Percentiles rank a stretch among this genome's conserved stretches.
Evolutionary conservation across 129 eudicot species (phyloP).

Genomic region (Gnaphalium uliginosum): DNA sequence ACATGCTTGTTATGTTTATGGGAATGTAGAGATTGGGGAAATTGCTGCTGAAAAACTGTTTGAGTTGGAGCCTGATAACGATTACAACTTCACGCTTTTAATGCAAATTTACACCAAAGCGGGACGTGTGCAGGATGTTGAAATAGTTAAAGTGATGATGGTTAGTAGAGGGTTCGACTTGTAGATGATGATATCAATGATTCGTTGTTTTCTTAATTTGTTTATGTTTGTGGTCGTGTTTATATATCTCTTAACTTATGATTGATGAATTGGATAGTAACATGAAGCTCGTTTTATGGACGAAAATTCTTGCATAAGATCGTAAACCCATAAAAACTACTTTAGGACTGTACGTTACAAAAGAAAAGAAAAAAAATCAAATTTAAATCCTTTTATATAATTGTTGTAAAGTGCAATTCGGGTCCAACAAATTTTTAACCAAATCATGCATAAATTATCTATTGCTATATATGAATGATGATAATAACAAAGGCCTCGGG

Average conservation of each 20-base stretch:
- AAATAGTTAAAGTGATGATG: conserved; percentile 66
- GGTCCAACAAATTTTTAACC: too few relatives aligned
- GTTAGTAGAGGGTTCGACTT: conserved; percentile 65
- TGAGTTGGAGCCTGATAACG: conserved; percentile 77
- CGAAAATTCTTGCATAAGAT: not conserved
- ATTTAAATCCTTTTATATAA: too few relatives aligned
- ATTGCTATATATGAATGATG: too few relatives aligned
- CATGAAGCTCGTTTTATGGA: not conserved
- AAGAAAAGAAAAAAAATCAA: too few relatives aligned
- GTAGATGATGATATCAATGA: conserved; percentile 17
- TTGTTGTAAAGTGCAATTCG: too few relatives aligned
- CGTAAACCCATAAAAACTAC: not conserved
- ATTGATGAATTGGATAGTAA: not conserved
- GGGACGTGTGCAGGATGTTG: conserved; percentile 50
- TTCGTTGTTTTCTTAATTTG: not conserved
- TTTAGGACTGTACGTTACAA: too few relatives aligned
- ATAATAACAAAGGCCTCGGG: too few relatives aligned
- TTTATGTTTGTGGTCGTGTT: not conserved
- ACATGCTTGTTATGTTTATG: conserved; percentile 72
- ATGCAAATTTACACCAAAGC: conserved; percentile 55
- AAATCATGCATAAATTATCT: too few relatives aligned
- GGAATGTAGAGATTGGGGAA: conserved; percentile 63
- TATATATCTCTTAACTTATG: not conserved
- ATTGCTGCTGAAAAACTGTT: conserved; percentile 59
- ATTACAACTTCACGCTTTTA: conserved; percentile 67